phyloP scores from a whole-genome alignment of 768 basidiomycete species.

The Hericium erinaceus region DNA sequence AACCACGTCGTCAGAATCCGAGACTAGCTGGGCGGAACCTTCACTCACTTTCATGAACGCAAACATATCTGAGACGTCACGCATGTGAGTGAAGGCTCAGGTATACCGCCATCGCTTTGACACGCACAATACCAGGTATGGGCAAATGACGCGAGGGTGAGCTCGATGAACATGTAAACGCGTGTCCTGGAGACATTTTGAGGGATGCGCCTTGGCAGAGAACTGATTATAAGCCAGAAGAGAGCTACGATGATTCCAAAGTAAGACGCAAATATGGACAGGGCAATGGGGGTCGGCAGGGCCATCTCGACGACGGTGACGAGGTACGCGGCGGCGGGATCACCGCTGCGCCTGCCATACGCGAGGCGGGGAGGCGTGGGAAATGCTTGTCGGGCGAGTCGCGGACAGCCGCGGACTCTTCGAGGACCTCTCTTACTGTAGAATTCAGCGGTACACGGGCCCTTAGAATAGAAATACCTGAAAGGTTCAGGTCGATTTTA shows the following conservation, averaged over 20 bases:
- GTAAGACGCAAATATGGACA: slow-evolving; percentile 26
- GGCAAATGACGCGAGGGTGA: slow-evolving; percentile 28
- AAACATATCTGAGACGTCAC: slow-evolving; percentile 32
- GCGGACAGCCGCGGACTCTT: too few relatives aligned
- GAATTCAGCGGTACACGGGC: too few relatives aligned
- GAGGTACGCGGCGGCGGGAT: too few relatives aligned
- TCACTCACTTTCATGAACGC: slow-evolving; percentile 31
- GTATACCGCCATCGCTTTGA: background rate
- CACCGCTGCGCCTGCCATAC: too few relatives aligned
- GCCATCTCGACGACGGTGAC: background rate
- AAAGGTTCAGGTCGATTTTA: too few relatives aligned
- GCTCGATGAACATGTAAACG: slow-evolving; percentile 13
- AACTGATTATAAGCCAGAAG: slow-evolving; percentile 20
- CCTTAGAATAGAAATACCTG: too few relatives aligned
- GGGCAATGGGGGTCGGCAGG: slow-evolving; percentile 9
- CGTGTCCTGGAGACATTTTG: slow-evolving; percentile 3
- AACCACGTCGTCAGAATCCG: background rate
- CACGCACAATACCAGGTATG: slow-evolving; percentile 46
- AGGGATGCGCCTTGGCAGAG: slow-evolving; percentile 4
- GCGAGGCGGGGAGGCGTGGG: too few relatives aligned
- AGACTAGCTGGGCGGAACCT: background rate
- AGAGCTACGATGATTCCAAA: slow-evolving; percentile 24
- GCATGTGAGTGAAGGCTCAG: background rate
- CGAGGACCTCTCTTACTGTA: too few relatives aligned
- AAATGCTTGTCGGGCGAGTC: too few relatives aligned